phyloP scores from a whole-genome alignment of 2,329 filamentous ascomycete species.

The Fusarium odoratissimum region DNA sequence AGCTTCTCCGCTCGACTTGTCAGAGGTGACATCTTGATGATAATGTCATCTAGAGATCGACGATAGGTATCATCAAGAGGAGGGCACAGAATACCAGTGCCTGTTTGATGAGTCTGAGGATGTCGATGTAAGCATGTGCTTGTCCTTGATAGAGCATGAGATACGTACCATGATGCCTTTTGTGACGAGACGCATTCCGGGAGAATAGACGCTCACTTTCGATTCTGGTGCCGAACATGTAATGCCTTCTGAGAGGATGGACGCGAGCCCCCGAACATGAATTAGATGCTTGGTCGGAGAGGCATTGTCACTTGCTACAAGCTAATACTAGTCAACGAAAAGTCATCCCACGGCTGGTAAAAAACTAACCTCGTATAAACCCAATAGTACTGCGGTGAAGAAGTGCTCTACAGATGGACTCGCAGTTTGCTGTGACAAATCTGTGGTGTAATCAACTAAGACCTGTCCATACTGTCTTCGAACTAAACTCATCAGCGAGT shows the following conservation, averaged over 20 bases:
- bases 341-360: fast-evolving
- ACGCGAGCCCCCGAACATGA: background rate
- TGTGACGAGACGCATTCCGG: slow-evolving; percentile 3
- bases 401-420: slow-evolving; percentile 1
- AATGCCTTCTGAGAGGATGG: slow-evolving; percentile 1
- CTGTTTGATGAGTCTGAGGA: background rate
- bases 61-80: background rate
- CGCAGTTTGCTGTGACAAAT: background rate
- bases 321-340: background rate
- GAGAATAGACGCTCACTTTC: background rate
- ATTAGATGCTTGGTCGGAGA: background rate
- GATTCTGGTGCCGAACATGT: background rate
- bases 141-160: fast-evolving
- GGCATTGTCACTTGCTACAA: background rate
- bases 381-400: slow-evolving; percentile 4
- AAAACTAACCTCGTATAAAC: background rate
- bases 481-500: background rate
- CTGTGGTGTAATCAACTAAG: background rate
- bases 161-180: background rate
- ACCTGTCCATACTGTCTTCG: slow-evolving; percentile 9
- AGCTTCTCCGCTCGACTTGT: slow-evolving; percentile 2
- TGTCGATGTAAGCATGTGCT: background rate
- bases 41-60: slow-evolving; percentile 12
- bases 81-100: slow-evolving; percentile 7
- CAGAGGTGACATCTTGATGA: slow-evolving; percentile 3